phyloP scores from a whole-genome alignment of 495 filamentous ascomycete species.

The Hyaloscypha hepaticicola region DNA sequence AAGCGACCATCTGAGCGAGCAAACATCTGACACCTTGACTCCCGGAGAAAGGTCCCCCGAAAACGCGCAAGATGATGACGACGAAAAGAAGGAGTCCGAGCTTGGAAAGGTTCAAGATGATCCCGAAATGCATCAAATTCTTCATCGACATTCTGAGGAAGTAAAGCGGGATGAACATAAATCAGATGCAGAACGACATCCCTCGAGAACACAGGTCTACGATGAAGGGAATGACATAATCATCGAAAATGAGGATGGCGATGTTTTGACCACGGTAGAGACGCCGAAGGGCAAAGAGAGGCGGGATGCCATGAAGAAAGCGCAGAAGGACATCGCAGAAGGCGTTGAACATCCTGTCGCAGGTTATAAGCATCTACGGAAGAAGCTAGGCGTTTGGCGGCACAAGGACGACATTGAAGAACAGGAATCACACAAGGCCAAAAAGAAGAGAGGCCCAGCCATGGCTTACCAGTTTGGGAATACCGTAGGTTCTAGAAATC shows the following conservation, averaged over 20 bases:
- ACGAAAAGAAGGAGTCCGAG: slow-evolving; percentile 32
- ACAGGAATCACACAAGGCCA: background rate
- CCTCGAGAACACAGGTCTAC: slow-evolving; percentile 59
- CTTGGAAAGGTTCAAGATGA: slow-evolving; percentile 30
- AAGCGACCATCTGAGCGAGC: slow-evolving; percentile 33
- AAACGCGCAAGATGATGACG: slow-evolving; percentile 36
- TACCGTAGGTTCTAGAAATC: slow-evolving; percentile 49
- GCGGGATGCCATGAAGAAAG: slow-evolving; percentile 55
- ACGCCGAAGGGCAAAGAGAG: slow-evolving; percentile 58
- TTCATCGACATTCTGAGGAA: slow-evolving; percentile 34
- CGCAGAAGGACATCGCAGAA: slow-evolving; percentile 42
- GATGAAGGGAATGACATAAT: slow-evolving; percentile 82
- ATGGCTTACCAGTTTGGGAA: slow-evolving; percentile 94
- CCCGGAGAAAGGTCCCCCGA: slow-evolving; percentile 32
- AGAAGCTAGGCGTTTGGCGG: slow-evolving; percentile 31
- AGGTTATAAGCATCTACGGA: slow-evolving; percentile 26
- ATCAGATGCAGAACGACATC: slow-evolving; percentile 29
- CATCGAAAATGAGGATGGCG: slow-evolving; percentile 84
- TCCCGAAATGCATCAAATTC: slow-evolving; percentile 30
- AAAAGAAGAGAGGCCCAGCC: slow-evolving; percentile 51
- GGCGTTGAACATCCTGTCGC: slow-evolving; percentile 24
- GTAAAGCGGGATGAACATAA: slow-evolving; percentile 35
- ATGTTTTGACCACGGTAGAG: slow-evolving; percentile 60
- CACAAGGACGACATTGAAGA: slow-evolving; percentile 36
- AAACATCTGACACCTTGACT: slow-evolving; percentile 30